Conservation (phyloP, 2,329 filamentous ascomycete genomes). For the Talaromyces sp. region DNA sequence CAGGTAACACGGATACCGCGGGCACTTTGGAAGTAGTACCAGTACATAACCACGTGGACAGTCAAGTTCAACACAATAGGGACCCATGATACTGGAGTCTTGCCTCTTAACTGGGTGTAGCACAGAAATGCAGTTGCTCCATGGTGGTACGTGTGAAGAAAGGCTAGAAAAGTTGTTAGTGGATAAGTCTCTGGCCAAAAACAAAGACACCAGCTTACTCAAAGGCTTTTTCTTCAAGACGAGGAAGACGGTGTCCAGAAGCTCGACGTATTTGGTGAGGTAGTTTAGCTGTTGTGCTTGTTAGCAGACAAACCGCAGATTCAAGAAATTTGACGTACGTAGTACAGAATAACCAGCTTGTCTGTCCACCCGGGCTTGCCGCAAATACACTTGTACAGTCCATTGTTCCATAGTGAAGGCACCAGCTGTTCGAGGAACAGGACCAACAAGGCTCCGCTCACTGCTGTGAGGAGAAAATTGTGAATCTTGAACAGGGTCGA, state of each 20-base stretch:
- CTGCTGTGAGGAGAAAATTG: conserved; percentile 80
- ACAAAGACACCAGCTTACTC: conserved; percentile 30
- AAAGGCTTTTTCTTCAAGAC: conserved; percentile 97
- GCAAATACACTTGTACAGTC: conserved; percentile 80
- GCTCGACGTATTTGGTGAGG: conserved; percentile 87
- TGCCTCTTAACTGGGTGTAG: conserved; percentile 85
- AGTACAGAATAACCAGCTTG: conserved; percentile 82
- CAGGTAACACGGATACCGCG: conserved; percentile 89
- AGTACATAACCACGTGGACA: conserved; percentile 96
- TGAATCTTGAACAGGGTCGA: conserved; percentile 80
- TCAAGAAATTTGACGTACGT: conserved; percentile 54
- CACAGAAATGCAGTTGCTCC: conserved; percentile 86
- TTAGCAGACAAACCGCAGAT: neutral
- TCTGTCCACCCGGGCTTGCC: conserved; percentile 77
- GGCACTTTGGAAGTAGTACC: conserved; percentile 97
- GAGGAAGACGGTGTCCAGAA: conserved; percentile 86
- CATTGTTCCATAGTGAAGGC: conserved; percentile 69
- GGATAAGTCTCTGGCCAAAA: neutral
- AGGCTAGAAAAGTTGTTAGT: conserved; percentile 41
- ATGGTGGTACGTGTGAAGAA: conserved; percentile 96
- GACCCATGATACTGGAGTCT: conserved; percentile 85
- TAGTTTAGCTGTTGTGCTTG: conserved; percentile 68
- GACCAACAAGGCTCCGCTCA: conserved; percentile 67
- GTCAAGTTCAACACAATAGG: conserved; percentile 79
- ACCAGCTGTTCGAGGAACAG: conserved; percentile 83